Percentiles rank a stretch among this genome's conserved stretches.
Conservation (phyloP, 192 early-diverging fungal species). For the Dimargaris cristalligena region DNA sequence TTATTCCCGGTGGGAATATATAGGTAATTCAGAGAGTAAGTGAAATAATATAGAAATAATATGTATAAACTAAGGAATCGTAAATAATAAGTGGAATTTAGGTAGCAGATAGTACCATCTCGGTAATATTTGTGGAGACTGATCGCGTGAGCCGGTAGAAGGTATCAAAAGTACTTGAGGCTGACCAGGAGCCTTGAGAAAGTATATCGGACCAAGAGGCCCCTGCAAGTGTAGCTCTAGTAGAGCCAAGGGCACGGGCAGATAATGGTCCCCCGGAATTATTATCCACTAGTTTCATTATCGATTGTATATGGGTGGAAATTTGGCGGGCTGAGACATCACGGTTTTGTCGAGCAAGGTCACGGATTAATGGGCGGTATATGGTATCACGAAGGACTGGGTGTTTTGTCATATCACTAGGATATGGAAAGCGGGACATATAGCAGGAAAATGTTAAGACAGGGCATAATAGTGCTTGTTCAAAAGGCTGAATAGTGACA, state of each 20-base stretch:
- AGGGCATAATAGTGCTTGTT: not conserved
- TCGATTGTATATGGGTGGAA: not conserved
- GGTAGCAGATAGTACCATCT: not conserved
- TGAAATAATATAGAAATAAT: not conserved
- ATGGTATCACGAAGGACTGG: not conserved
- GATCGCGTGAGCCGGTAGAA: not conserved
- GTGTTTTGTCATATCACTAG: not conserved
- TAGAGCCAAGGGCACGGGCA: not conserved
- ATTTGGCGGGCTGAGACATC: not conserved
- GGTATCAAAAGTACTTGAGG: not conserved
- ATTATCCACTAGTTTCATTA: not conserved
- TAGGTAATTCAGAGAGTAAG: not conserved
- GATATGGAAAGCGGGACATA: not conserved
- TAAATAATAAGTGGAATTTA: not conserved
- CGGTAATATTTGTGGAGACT: not conserved
- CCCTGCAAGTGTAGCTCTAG: not conserved
- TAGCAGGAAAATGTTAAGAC: not conserved
- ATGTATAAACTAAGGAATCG: not conserved
- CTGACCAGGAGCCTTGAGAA: not conserved
- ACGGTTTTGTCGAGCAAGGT: not conserved
- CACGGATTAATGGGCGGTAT: not conserved
- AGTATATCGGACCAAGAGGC: not conserved
- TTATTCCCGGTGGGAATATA: not conserved
- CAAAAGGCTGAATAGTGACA: not conserved
- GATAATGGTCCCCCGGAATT: not conserved